Base-by-base conservation (phyloP, 345 rosid species). In the Linum trigynum region DNA sequence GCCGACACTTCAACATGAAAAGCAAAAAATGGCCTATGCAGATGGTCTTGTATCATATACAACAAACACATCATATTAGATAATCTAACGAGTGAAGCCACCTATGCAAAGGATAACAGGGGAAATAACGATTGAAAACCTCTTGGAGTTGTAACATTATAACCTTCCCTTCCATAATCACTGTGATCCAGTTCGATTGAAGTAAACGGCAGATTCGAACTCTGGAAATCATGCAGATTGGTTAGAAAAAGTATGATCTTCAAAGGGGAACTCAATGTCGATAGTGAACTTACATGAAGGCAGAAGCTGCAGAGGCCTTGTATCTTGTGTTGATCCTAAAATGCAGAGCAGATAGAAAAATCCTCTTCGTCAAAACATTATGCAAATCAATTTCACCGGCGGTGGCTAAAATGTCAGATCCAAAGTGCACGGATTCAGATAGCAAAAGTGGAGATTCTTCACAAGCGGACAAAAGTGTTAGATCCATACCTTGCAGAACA, bases 131-230 rank as follows among this genome's bases (percentile, higher is more conserved):
- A 66, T 67, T 65, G 72, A 81, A 42, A 23, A 69, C 90, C 90
- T 59, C 97, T 95, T 66, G 91, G 98, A 68, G 99, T 95, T 51
- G 99, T 95, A 66, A 95, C 99, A 36, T 96, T 95, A 86, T 97
- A 95, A 61, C 95, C 95, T 80, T 95, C 98, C 80, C 99, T 87
- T 75, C 99, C 99, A 8, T 97, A 95, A 74, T 95, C 99, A 76
- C 99, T 91, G 78, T 95, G 99, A 78, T 95, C 99, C 85, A 95
- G 78, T 79, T 95, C 99, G 72, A 95, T 88, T 45, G 98, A 95
- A 10, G 99, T 91, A 79, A 91, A 95, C 14, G 98, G 99, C 0
- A 96, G 99, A 79, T 95, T 89, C 65, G 99, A 95, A 84, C 96
- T 95, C 99, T 90, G 92, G 69, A 75, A 87, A 66, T 66, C 65